Evolutionary conservation across 768 basidiomycete species (phyloP).

Genomic region (Kockovaella imperatae): DNA sequence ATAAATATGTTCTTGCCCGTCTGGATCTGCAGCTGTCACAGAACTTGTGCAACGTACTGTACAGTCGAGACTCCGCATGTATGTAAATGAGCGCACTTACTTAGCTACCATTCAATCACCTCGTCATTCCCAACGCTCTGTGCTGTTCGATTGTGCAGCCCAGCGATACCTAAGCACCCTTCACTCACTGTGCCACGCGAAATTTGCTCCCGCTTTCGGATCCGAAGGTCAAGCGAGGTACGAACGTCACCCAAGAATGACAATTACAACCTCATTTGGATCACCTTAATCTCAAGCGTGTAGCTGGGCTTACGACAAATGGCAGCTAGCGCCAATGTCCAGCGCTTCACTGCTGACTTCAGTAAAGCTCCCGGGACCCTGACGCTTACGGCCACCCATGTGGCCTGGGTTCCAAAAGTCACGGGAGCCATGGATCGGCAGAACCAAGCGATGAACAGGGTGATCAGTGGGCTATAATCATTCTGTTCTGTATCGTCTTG

Average conservation of each 20-base stretch:
- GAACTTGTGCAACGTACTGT: too few species aligned
- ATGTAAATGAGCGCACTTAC: too few species aligned
- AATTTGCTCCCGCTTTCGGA: not conserved
- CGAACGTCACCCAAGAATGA: not conserved
- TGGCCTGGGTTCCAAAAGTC: constrained; percentile 31
- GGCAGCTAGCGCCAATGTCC: not conserved
- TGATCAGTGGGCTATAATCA: constrained; percentile 17
- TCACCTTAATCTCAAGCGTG: too few species aligned
- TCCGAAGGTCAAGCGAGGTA: not conserved
- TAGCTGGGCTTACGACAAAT: too few species aligned
- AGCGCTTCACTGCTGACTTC: constrained; percentile 19
- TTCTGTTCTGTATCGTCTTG: not conserved
- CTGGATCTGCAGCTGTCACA: too few species aligned
- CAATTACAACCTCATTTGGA: not conserved
- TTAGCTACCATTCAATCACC: too few species aligned
- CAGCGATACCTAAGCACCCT: not conserved
- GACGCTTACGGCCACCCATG: constrained; percentile 19
- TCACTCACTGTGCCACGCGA: not conserved
- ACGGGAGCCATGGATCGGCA: constrained; percentile 31
- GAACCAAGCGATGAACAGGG: constrained; percentile 26
- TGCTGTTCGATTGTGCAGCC: not conserved
- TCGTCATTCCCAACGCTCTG: not conserved
- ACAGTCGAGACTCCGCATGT: too few species aligned
- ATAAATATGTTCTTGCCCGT: too few species aligned
- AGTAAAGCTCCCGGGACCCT: constrained; percentile 29